Base-by-base conservation (phyloP, 805 yeast genomes). In the Candida dendrica region DNA sequence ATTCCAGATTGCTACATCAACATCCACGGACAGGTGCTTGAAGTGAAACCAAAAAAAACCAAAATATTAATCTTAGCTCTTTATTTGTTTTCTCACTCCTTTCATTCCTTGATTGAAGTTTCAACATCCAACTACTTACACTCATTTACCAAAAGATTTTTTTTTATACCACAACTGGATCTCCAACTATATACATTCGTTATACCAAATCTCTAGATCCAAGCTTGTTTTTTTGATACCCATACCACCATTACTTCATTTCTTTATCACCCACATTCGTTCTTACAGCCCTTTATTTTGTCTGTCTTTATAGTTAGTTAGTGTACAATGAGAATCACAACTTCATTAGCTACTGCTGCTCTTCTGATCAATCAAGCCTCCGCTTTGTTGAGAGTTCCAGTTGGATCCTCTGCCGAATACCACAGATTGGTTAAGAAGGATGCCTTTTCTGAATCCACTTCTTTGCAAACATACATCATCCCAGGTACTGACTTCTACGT, bases 401-500 rank as follows among this genome's bases (percentile, higher is more conserved):
- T 40, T 31, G 31, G 36, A 4, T 32, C 39, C 17, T n/a, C 27
- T 11, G 17, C 24, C 18, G 32, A 38, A 5, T 15, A 17, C 13
- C 6, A 30, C 3, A n/a, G 37, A 15, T 27, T 38, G 8, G 15
- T 24, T 2, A 38, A 38, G 18, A 38, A 38, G 31, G 41, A 38
- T 38, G 15, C 41, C 18, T 11, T 38, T 11, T 17, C 27, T 14
- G 8, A 19, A 3, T 30, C 27, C 4, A 36, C 42, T 10, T 14
- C 38, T 30, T 20, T 40, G 15, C 15, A 40, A 30, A 30, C 24
- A 13, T 40, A 40, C 24, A 40, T 40, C 13, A 36, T 40, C 17
- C 42, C 42, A 34, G 39, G 42, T 30, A 36, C 42, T 7, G 19
- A 35, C 10, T 40, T 40, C 24, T 40, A 40, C n/a, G 26, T 40